Conservation (phyloP, 148 eudicot species). For the Spergularia bocconei region DNA sequence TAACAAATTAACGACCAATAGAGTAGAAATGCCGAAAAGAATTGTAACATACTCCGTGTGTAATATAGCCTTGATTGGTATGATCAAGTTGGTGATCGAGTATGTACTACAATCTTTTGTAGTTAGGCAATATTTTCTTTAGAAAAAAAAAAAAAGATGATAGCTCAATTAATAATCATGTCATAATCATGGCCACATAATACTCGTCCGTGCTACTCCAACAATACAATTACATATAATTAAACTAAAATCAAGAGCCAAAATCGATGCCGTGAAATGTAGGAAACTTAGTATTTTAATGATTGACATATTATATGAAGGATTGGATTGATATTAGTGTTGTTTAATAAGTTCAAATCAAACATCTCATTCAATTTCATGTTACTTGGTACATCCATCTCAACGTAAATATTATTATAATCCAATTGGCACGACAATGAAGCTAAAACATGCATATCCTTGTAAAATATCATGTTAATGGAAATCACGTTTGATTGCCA, state of each 20-base stretch:
- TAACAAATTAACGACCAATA: too few relatives aligned
- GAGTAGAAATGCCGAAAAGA: too few relatives aligned
- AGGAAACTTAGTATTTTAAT: not conserved
- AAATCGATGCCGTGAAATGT: constrained; percentile 21
- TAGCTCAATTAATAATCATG: not conserved
- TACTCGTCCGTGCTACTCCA: constrained; percentile 11
- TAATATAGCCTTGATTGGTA: too few relatives aligned
- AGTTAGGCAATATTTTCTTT: too few relatives aligned
- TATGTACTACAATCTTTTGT: too few relatives aligned
- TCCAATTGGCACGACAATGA: constrained; percentile 9
- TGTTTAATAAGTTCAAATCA: too few relatives aligned
- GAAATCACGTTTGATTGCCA: constrained; percentile 21
- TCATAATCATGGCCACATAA: not conserved
- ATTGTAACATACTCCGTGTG: too few relatives aligned
- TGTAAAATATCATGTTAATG: constrained; percentile 8
- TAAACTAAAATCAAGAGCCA: not conserved
- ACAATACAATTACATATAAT: constrained; percentile 5
- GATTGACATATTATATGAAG: constrained; percentile 8
- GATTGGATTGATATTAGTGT: not conserved
- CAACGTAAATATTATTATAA: not conserved
- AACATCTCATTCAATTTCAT: not conserved
- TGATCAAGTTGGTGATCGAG: too few relatives aligned
- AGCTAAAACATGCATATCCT: constrained; percentile 10
- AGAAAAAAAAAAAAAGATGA: too few relatives aligned
- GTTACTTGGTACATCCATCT: constrained; percentile 13